Evolutionary conservation across 768 basidiomycete species (phyloP), one percentile per base, ranked within the genome.

Genomic region (Phylloporus sp.): DNA sequence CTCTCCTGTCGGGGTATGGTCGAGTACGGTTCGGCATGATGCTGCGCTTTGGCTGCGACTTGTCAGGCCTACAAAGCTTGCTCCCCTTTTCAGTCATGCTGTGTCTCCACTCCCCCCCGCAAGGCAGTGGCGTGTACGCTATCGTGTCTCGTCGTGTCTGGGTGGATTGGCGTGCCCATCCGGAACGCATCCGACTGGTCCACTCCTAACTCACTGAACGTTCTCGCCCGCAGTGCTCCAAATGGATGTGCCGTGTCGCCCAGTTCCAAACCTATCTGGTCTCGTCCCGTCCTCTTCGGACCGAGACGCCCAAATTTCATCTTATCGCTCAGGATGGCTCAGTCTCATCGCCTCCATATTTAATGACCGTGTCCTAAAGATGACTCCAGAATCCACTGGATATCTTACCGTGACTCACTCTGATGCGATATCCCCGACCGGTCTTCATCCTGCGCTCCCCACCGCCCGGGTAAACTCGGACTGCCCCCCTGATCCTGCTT

Each of bases 341-440:
- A 15, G 11, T 36, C 41, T 40, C 50, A 49, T 56, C 51, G 36
- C 29, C 39, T 31, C 38, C 20, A 44, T 36, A 7, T 55, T 55
- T 64, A 47, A 55, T 61, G 46, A 29, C 62, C 62, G 62, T 41
- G 10, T n/a, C 38, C 52, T 45, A 46, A 36, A 56, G 4, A 41
- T 32, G 52, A 24, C 23, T 46, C 12, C 53, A n/a, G n/a, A 28
- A 27, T 9, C 26, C 24, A 20, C 38, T 11, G 15, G 24, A 55
- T 56, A 45, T 20, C n/a, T n/a, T 20, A 24, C 41, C 60, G 53
- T 27, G 16, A 34, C 34, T 34, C 5, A 6, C 15, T n/a, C 16
- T n/a, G 36, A 22, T 26, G 47, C 20, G 26, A 41, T 41, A 41
- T 26, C 16, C 27, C 24, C 27, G n/a, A n/a, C 39, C 47, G 47